Evolutionary conservation across 345 rosid species (phyloP).

Genomic region (Lagerstroemia speciosa): DNA sequence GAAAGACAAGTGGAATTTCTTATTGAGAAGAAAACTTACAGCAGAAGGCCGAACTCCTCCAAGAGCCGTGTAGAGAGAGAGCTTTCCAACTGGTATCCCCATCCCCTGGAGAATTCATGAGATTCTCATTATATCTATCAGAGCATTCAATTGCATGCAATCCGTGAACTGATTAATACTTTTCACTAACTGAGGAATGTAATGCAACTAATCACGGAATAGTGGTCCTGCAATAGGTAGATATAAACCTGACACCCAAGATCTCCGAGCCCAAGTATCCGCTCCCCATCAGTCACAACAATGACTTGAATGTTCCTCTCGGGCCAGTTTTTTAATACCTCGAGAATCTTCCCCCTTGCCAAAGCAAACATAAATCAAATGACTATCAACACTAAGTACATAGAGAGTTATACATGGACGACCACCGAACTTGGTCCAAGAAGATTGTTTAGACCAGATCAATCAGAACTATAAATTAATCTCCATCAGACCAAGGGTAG

Average conservation of each 20-base stretch:
- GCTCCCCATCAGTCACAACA: conserved; percentile 94
- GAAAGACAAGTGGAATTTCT: neutral
- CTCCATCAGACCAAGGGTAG: neutral
- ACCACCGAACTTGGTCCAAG: neutral
- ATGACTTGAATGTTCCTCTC: conserved; percentile 90
- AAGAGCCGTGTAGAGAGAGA: conserved; percentile 13
- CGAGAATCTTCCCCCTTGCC: conserved; percentile 76
- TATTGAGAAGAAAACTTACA: conserved; percentile 39
- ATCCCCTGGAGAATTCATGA: conserved; percentile 50
- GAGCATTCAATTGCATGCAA: no score
- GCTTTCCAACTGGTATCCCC: conserved; percentile 86
- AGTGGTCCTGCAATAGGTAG: neutral
- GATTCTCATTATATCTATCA: neutral
- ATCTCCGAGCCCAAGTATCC: conserved; percentile 93
- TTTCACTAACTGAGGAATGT: neutral
- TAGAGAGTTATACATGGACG: no score
- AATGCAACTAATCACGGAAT: neutral
- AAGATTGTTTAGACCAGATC: neutral
- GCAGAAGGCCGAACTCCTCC: conserved; percentile 98
- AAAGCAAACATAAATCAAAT: neutral
- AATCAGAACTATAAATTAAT: neutral
- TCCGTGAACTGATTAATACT: no score
- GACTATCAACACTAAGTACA: no score
- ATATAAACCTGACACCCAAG: conserved; percentile 81
- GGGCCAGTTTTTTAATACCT: conserved; percentile 92